Base-by-base conservation (phyloP, 2,329 filamentous ascomycete species). In the Colletotrichum sansevieriae region DNA sequence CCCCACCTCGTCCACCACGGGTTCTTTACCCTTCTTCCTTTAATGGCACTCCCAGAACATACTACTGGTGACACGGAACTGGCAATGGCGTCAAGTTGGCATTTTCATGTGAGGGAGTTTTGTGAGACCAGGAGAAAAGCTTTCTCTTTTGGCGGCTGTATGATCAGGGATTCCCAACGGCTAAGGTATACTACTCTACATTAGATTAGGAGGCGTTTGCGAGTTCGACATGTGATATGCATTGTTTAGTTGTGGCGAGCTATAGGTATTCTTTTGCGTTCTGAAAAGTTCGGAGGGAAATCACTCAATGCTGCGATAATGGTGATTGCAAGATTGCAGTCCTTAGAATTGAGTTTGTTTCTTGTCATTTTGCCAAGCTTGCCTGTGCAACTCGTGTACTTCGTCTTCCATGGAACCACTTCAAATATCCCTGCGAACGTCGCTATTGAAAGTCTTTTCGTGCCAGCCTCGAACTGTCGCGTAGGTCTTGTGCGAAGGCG, bases 201-300 rank as follows among this genome's bases (percentile, higher is more conserved):
- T 69, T 69, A 69, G 63, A 69, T 61, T 20, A 33, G 47, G 51
- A 33, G 66, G 66, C 66, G 66, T 69, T 65, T 60, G 44, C 29
- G 29, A 29, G 37, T 15, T 12, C 10, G 41, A 61, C 47, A 47
- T 59, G 65, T 41, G 18, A 51, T n/a, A 52, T 46, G 62, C 47
- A 52, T 41, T 11, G 46, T 20, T 65, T 25, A 47, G 54, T 22
- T 59, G 29, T 9, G 29, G 49, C 22, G 37, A 43, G 49, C 35
- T 37, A 43, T 37, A 41, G 22, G 55, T 25, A 33, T 63, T 66
- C 46, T 54, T 7, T n/a, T 49, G 59, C 35, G 18, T 10, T 22
- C 41, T 22, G 15, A 22, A 18, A 65, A 54, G 57, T 15, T 46
- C 15, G 13, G n/a, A 37, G 29, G 20, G 52, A 65, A 54, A 65